Conservation (phyloP, 331 rosid genomes). For the Pyrus hybrid region DNA sequence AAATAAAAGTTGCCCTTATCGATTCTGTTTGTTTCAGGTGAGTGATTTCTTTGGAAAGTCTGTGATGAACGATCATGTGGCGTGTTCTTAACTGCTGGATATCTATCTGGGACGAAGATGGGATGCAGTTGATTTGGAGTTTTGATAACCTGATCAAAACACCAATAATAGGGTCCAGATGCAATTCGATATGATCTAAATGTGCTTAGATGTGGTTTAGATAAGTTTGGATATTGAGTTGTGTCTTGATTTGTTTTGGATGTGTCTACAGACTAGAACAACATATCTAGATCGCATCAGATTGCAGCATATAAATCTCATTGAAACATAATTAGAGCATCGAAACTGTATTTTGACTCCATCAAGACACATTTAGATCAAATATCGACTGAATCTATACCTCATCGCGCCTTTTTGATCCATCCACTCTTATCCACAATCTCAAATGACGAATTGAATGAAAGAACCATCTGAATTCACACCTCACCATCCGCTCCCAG, state of each 20-base stretch:
- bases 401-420: background rate
- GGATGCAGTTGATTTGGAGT: background rate
- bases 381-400: background rate
- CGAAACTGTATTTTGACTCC: background rate
- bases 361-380: background rate
- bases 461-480: background rate
- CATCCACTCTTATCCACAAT: background rate
- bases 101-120: background rate
- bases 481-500: background rate
- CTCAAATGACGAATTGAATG: background rate
- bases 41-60: no score
- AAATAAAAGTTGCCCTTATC: no score
- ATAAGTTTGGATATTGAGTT: background rate
- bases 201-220: background rate
- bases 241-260: background rate
- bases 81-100: no score
- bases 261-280: background rate
- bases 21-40: no score
- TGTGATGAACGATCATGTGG: no score
- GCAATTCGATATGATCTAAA: background rate
- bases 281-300: background rate
- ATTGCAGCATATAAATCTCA: background rate
- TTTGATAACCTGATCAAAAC: background rate
- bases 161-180: background rate
- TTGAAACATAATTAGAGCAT: background rate